These are phyloP conservation scores for Stereocaulon alpinum DNA, from an alignment of 495 filamentous ascomycete species.

Conservation along the genomic window DNA sequence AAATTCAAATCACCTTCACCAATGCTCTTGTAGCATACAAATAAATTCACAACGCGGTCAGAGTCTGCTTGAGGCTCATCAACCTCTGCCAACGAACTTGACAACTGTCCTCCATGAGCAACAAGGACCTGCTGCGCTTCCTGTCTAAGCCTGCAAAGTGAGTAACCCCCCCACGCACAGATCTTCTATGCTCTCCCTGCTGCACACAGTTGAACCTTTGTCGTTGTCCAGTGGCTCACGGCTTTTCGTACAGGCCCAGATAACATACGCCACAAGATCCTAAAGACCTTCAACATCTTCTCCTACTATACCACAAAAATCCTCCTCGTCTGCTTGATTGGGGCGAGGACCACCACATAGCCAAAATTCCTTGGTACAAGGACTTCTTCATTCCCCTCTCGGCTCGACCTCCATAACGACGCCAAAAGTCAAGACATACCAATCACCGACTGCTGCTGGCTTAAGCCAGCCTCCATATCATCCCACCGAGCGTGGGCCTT, in stretches of 20 bases:
- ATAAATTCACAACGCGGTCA: not conserved
- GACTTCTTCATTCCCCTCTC: conserved; percentile 72
- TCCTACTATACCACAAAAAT: conserved; percentile 6
- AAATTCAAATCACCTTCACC: conserved; percentile 20
- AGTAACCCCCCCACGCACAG: conserved; percentile 27
- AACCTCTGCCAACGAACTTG: not conserved
- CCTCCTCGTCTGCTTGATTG: conserved; percentile 79
- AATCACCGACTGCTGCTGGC: conserved; percentile 41
- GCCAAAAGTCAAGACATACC: conserved; percentile 32
- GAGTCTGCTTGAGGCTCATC: not conserved
- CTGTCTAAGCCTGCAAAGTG: conserved; percentile 95
- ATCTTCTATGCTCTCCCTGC: conserved; percentile 5
- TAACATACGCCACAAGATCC: conserved; percentile 51
- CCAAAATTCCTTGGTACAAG: conserved; percentile 81
- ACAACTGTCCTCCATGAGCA: conserved; percentile 66
- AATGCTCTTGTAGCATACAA: not conserved
- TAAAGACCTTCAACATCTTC: conserved; percentile 12
- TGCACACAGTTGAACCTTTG: not conserved
- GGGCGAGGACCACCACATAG: conserved; percentile 55
- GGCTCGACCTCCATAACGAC: conserved; percentile 80
- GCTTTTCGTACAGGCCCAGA: conserved; percentile 57
- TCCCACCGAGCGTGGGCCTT: conserved; percentile 63
- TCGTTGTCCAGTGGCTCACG: conserved; percentile 7
- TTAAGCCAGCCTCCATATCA: conserved; percentile 25
- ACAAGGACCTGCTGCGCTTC: conserved; percentile 84